Evolutionary conservation across 192 early-diverging fungal genomes (phyloP).

Genomic region (Funneliformis mosseae): DNA sequence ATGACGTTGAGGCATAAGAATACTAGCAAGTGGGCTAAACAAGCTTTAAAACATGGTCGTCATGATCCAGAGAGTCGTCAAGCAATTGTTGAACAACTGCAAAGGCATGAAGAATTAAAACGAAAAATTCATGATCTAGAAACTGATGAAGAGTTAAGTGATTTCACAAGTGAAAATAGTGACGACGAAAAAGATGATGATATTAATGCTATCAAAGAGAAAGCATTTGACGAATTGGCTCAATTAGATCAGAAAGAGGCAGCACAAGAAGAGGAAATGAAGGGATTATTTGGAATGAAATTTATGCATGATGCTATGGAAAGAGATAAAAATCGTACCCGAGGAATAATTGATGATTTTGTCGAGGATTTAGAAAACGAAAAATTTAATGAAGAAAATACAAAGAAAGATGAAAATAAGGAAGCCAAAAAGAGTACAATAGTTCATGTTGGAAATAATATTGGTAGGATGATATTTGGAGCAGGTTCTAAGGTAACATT

Average conservation of each 20-base stretch:
- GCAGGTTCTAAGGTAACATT: conserved; percentile 29
- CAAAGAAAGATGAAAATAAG: conserved; percentile 33
- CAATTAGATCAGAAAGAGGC: conserved; percentile 53
- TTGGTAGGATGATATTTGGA: conserved; percentile 69
- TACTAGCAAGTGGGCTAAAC: conserved; percentile 95
- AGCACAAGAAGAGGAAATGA: conserved; percentile 55
- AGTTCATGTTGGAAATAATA: conserved; percentile 48
- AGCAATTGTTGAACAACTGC: conserved; percentile 84
- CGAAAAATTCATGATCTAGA: conserved; percentile 78
- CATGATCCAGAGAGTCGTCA: conserved; percentile 67
- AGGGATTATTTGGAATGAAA: conserved; percentile 94
- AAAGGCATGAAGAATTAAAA: conserved; percentile 73
- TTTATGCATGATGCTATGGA: conserved; percentile 92
- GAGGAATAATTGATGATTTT: conserved; percentile 48
- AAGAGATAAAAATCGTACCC: conserved; percentile 52
- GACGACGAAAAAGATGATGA: conserved; percentile 52
- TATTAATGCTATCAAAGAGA: conserved; percentile 42
- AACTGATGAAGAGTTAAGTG: conserved; percentile 58
- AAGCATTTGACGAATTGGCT: conserved; percentile 54
- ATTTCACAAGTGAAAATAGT: conserved; percentile 41
- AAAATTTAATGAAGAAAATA: conserved; percentile 38
- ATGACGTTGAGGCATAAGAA: conserved; percentile 94
- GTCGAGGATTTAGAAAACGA: conserved; percentile 52
- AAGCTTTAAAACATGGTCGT: conserved; percentile 66
- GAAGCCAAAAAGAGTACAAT: conserved; percentile 37